Evolutionary conservation across 345 rosid genomes (phyloP), one percentile per base, ranked within the genome.

Genomic region (Acer saccharum): DNA sequence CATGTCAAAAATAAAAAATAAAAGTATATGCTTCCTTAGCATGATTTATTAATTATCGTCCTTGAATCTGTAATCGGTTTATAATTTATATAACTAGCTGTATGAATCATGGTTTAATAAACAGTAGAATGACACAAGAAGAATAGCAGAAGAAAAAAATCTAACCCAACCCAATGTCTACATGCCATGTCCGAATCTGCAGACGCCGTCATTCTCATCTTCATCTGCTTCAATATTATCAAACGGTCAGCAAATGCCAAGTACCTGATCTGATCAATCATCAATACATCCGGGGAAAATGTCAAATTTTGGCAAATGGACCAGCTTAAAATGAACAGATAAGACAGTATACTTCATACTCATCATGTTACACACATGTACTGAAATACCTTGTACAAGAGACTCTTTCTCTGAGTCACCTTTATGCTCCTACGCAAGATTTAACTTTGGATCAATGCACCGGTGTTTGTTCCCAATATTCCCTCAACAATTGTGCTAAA

Each of bases 131-230:
- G 14, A 10, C 11, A 50, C 35, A 25, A 25, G 32, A 76, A 20
- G 62, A 57, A 2, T 21, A 54, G 32, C 29, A 6, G 39, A 0
- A 54, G 35, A 32, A 32, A 32, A 32, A 4, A n/a, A n/a, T n/a
- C n/a, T n/a, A n/a, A 32, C 0, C 35, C 4, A 32, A 32, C 35
- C 35, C 35, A 32, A 32, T 6, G 35, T 32, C 35, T 32, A 87
- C 81, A 76, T 46, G 89, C 97, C 92, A 91, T 93, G 79, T 93
- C 92, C 2, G 92, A 91, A 85, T 91, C 93, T 6, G 84, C 92
- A 84, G 90, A 8, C 97, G 7, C 81, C 89, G 84, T 87, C 93
- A 58, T 89, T 91, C 84, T 86, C 89, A 82, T 93, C 96, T 87
- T 91, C 98, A 68, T 90, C 90, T 12, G 78, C 91, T 94, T 91